Base-by-base conservation (phyloP, 768 basidiomycete species). In the Xerocomellus chrysenteron region DNA sequence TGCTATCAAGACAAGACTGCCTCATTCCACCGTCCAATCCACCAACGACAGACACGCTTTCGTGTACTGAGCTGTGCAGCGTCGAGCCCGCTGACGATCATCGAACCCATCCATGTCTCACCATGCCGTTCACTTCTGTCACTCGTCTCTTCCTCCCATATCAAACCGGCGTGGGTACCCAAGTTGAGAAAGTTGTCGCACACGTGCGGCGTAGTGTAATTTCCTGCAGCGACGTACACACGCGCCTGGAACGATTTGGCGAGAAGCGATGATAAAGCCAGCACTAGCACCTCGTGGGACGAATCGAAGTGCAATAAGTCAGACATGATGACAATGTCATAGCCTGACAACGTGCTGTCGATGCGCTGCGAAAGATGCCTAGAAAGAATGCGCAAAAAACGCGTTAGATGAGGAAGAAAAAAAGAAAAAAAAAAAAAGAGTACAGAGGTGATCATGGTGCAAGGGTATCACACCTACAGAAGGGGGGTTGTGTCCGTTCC, bases 291-390 rank as follows among this genome's bases (percentile, higher is more conserved):
- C 54, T 75, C 77, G 66, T 89, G 88, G 42, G 83, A 86, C 51
- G 64, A 62, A 64, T 82, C 75, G 65, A 90, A 88, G 69, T 89
- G 86, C 26, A 91, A 76, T 12, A 92, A 75, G 71, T 91, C 88
- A 3, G 86, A 89, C 46, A 88, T 76, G 54, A 91, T 79, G 48
- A 90, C 74, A 17, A 80, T 62, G 60, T 88, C 86, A 66, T 78
- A 89, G 1, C 75, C 74, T 43, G 42, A 16, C 50, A 68, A 53
- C 67, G 50, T 52, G 51, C 35, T 8, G 30, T 60, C 57, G 58
- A 37, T 35, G 46, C 28, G 26, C 11, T 54, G 50, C 51, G 58
- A 47, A 28, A 65, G 36, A 39, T 21, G 9, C 39, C 71, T 70
- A 47, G 49, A 55, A 59, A 41, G 24, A 28, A 41, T 11, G 36